Conservation (phyloP, 2,329 filamentous ascomycete genomes). For the Colletotrichum tanaceti region DNA sequence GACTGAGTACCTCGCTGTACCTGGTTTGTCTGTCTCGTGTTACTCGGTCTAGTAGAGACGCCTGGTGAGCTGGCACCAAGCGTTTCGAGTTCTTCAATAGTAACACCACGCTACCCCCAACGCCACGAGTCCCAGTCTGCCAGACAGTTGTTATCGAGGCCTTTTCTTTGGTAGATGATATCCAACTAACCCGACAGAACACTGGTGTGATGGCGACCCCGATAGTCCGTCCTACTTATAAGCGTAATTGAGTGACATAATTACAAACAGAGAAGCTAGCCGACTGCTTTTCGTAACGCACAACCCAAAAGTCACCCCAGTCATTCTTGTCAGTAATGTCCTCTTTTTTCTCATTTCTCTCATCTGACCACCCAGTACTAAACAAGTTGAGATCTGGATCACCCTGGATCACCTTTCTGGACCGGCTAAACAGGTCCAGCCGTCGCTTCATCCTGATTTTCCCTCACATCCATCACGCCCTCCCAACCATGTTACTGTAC, state of each 20-base stretch:
- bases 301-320: background rate
- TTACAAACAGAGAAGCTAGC: background rate
- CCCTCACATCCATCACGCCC: constrained; percentile 6
- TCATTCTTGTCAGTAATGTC: background rate
- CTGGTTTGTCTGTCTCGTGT: too few species aligned
- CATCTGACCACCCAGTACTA: background rate
- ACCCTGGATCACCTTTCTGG: background rate
- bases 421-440: background rate
- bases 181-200: background rate
- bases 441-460: background rate
- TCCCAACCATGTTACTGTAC: background rate
- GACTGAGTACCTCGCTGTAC: too few species aligned
- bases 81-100: background rate
- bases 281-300: constrained; percentile 1
- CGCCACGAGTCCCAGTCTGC: background rate
- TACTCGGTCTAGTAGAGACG: background rate
- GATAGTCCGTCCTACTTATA: background rate
- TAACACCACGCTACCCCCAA: background rate
- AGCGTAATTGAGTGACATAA: background rate
- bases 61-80: background rate
- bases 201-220: too few species aligned
- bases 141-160: background rate
- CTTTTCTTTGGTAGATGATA: background rate
- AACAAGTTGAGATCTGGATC: background rate
- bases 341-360: background rate